Conservation (phyloP, 495 filamentous ascomycete species). For the Neurospora discreta region DNA sequence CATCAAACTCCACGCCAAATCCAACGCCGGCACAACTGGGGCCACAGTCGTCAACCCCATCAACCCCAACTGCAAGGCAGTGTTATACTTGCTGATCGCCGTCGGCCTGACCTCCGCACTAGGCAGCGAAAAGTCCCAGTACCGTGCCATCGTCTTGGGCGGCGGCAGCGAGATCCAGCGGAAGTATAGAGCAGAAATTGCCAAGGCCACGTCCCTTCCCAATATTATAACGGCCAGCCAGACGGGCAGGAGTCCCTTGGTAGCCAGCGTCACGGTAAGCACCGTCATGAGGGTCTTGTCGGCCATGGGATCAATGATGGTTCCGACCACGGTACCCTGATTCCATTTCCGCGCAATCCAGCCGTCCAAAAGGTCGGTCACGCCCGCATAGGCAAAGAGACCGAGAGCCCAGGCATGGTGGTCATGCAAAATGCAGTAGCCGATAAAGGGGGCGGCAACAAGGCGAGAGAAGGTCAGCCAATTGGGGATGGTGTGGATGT, state of each 20-base stretch:
- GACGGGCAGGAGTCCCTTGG: conserved; percentile 72
- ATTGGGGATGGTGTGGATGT: conserved; percentile 94
- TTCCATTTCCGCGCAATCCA: conserved; percentile 83
- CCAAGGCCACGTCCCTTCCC: conserved; percentile 77
- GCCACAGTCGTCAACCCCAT: conserved; percentile 67
- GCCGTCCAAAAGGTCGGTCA: conserved; percentile 86
- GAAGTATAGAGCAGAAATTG: conserved; percentile 85
- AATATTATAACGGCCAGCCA: conserved; percentile 84
- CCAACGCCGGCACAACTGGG: conserved; percentile 47
- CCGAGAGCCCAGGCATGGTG: conserved; percentile 65
- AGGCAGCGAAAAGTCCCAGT: conserved; percentile 95
- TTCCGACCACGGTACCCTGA: conserved; percentile 88
- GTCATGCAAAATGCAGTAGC: conserved; percentile 80
- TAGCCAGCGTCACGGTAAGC: conserved; percentile 68
- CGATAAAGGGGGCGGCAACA: conserved; percentile 71
- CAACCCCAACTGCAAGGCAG: conserved; percentile 65
- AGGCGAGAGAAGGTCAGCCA: conserved; percentile 81
- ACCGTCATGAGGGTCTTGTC: conserved; percentile 95
- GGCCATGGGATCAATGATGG: conserved; percentile 91
- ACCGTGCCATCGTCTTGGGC: conserved; percentile 84
- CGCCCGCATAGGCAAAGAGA: conserved; percentile 81
- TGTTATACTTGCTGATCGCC: conserved; percentile 82
- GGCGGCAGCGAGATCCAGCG: conserved; percentile 87
- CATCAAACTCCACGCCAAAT: conserved; percentile 46
- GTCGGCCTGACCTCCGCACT: conserved; percentile 90